These are phyloP conservation scores for Isabelozyma pseudorhagii DNA, from an alignment of 805 yeast species.

Conservation along the genomic window DNA sequence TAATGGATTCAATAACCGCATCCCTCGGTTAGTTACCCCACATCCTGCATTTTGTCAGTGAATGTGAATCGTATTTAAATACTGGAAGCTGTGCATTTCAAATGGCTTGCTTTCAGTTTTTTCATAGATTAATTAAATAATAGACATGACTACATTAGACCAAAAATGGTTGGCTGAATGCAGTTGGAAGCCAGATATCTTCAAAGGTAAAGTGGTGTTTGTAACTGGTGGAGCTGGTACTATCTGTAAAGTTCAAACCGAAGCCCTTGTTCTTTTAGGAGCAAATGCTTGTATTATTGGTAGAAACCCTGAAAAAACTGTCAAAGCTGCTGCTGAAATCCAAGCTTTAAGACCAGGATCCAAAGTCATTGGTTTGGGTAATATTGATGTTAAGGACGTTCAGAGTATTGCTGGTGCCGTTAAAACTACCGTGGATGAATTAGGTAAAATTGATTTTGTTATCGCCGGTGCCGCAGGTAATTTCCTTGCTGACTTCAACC, in stretches of 20 bases:
- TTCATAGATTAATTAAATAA: neutral
- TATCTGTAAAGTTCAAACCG: slow-evolving; percentile 88
- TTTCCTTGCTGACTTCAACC: slow-evolving; percentile 76
- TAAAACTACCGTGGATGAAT: slow-evolving; percentile 55
- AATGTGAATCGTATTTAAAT: too few relatives aligned
- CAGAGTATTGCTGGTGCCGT: slow-evolving; percentile 62
- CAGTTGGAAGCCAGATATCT: slow-evolving; percentile 57
- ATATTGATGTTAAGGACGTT: slow-evolving; percentile 75
- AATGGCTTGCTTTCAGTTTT: neutral
- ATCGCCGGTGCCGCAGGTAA: slow-evolving; percentile 98
- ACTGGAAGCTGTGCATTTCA: neutral
- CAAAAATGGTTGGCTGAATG: slow-evolving; percentile 24
- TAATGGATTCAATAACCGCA: too few relatives aligned
- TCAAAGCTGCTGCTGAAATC: slow-evolving; percentile 65
- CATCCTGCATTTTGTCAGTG: too few relatives aligned
- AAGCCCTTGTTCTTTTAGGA: slow-evolving; percentile 78
- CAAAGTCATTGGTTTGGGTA: slow-evolving; percentile 67
- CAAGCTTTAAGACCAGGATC: slow-evolving; percentile 53
- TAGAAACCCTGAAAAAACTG: slow-evolving; percentile 65
- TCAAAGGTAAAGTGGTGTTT: slow-evolving; percentile 81
- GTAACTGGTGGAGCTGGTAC: slow-evolving; percentile 97
- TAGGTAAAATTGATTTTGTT: slow-evolving; percentile 82
- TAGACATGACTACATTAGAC: slow-evolving; percentile 28
- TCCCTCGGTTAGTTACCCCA: too few relatives aligned
- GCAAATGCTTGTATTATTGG: slow-evolving; percentile 87